phyloP scores from a whole-genome alignment of 495 filamentous ascomycete species.

The Lasiosphaeria miniovina region DNA sequence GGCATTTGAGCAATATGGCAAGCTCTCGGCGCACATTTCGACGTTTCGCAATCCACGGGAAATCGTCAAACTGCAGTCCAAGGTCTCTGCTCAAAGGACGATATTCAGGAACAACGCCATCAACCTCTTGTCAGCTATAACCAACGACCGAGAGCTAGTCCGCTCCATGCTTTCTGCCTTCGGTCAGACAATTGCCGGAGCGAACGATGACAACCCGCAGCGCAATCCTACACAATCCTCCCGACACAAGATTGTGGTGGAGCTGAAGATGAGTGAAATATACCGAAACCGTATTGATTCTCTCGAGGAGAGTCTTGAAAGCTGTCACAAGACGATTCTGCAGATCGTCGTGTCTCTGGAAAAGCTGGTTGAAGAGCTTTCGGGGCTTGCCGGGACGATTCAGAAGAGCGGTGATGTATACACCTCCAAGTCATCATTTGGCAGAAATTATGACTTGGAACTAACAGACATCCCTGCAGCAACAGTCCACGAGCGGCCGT shows the following conservation, averaged over 20 bases:
- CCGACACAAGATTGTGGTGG: neutral
- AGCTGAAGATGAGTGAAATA: neutral
- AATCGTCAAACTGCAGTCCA: conserved; percentile 5
- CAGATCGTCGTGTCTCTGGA: neutral
- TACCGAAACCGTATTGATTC: neutral
- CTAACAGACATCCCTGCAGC: neutral
- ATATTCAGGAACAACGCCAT: conserved; percentile 8
- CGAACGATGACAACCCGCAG: neutral
- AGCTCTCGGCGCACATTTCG: neutral
- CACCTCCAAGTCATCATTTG: neutral
- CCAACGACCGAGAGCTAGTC: neutral
- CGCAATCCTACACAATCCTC: neutral
- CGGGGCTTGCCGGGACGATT: neutral
- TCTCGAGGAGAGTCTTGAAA: neutral
- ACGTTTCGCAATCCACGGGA: conserved; percentile 5
- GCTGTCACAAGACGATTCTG: neutral
- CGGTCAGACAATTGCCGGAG: neutral
- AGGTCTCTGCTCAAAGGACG: neutral
- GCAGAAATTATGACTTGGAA: neutral
- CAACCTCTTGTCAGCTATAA: conserved; percentile 7
- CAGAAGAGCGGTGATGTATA: neutral
- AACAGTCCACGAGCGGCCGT: neutral
- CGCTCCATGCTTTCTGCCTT: neutral
- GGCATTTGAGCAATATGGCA: conserved; percentile 1
- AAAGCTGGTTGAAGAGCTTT: neutral